Percentiles rank a stretch among this genome's conserved stretches.
Conservation (phyloP, 2,329 filamentous ascomycete genomes). For the Fusarium secorum region DNA sequence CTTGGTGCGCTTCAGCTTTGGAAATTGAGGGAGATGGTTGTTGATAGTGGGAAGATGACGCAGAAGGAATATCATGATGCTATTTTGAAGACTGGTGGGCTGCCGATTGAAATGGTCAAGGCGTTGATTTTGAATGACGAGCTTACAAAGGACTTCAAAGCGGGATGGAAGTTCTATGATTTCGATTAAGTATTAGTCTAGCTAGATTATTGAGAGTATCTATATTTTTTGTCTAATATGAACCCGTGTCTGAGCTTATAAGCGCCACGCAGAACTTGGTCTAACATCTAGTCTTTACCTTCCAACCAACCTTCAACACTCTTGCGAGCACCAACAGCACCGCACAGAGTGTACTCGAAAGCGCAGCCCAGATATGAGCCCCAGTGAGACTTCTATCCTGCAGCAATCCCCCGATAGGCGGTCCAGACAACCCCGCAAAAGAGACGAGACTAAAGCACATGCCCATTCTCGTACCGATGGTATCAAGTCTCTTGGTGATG, state of each 20-base stretch:
- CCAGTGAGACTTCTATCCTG: conserved; percentile 37
- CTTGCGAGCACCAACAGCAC: conserved; percentile 26
- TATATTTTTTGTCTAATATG: not conserved
- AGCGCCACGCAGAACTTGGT: rapidly evolving
- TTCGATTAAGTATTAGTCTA: conserved; percentile 10
- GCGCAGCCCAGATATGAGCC: conserved; percentile 48
- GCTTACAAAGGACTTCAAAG: conserved; percentile 18
- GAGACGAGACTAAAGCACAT: conserved; percentile 53
- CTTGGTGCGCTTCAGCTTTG: conserved; percentile 21
- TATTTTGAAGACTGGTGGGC: conserved; percentile 13
- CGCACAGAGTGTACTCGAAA: conserved; percentile 42
- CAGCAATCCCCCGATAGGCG: conserved; percentile 49
- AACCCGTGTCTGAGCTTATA: rapidly evolving
- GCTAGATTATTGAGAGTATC: not conserved
- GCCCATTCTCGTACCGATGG: conserved; percentile 50
- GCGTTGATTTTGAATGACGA: conserved; percentile 11
- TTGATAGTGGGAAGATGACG: conserved; percentile 4
- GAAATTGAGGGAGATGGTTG: conserved; percentile 25
- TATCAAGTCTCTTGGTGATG: conserved; percentile 50
- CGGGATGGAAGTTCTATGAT: conserved; percentile 30
- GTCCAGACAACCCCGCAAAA: conserved; percentile 50
- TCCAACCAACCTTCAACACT: conserved; percentile 33
- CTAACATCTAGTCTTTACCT: conserved; percentile 27
- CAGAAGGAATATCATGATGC: conserved; percentile 31
- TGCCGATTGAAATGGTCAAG: conserved; percentile 33